Base-by-base conservation (phyloP, 2,329 filamentous ascomycete genomes). In the Trichophyton simii region DNA sequence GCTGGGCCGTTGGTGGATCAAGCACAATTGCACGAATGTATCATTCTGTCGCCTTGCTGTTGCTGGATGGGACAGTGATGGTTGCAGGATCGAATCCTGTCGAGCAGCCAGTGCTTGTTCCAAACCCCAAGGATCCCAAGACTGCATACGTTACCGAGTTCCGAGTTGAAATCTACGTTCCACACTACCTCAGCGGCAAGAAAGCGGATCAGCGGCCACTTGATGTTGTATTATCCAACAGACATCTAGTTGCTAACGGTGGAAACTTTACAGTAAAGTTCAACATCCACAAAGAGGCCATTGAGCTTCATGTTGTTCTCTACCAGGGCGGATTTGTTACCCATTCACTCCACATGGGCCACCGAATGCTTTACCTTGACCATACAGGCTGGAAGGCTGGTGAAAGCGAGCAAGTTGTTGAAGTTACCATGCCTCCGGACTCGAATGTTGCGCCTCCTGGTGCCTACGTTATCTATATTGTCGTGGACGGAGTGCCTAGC, bases 291-390 rank as follows among this genome's bases (percentile, higher is more conserved):
- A 65, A 72, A 44, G 72, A 71, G 50, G 74, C 77, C 1, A 73
- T 78, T 65, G 69, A 67, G 2, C 72, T 80, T 59, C 79, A 80
- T 67, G 75, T 83, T 18, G 72, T 74, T 2, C 75, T 85, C 20
- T 83, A 84, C 69, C 78, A 83, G 66, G 80, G 80, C 50, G 83
- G 83, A 4, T 85, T 82, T 65, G 79, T 84, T 48, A 85, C 83
- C 41, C 83, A 85, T 69, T 79, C 77, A 1, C 67, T 85, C 20
- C 82, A 85, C 68, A 85, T 85, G 83, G 81, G 81, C 50, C 81
- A 83, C 65, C 78, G 82, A 9, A 81, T 84, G 78, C 62, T 80
- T 46, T 77, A 78, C 66, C 72, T 85, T 46, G 81, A 84, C 64
- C 72, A 68, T 52, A 72, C 71, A 20, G 79, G 78, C 44, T 83